Percentiles rank a stretch among this genome's conserved stretches.
Evolutionary conservation across 441 rosid genomes (phyloP).

Genomic region (Erodium chrysanthum): DNA sequence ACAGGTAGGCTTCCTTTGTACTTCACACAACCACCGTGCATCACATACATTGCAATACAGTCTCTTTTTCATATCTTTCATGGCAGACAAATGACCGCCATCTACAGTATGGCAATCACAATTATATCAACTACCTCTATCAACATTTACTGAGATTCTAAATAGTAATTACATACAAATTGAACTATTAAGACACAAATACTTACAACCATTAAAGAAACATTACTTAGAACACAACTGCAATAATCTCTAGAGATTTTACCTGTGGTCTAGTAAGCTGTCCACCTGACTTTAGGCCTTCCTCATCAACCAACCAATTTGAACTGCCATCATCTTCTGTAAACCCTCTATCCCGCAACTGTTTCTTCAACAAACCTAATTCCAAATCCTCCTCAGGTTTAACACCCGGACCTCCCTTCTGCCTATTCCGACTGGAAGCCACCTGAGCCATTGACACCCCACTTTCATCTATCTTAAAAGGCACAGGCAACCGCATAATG

Average conservation of each 20-base stretch:
- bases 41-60: too few relatives aligned
- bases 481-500: constrained; percentile 54
- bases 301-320: constrained; percentile 33
- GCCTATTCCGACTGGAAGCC: constrained; percentile 20
- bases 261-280: constrained; percentile 65
- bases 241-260: not conserved
- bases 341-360: constrained; percentile 23
- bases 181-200: not conserved
- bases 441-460: constrained; percentile 18
- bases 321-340: constrained; percentile 25
- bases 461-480: constrained; percentile 46
- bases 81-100: too few relatives aligned
- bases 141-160: too few relatives aligned
- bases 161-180: too few relatives aligned
- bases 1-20: too few relatives aligned
- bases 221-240: not conserved
- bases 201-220: not conserved
- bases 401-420: constrained; percentile 25
- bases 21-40: too few relatives aligned
- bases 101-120: too few relatives aligned
- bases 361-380: constrained; percentile 15
- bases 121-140: too few relatives aligned
- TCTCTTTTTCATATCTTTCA: too few relatives aligned
- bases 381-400: constrained; percentile 10
- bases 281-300: constrained; percentile 23